Conservation (phyloP, 805 yeast species). For the Hanseniaspora lachancei region DNA sequence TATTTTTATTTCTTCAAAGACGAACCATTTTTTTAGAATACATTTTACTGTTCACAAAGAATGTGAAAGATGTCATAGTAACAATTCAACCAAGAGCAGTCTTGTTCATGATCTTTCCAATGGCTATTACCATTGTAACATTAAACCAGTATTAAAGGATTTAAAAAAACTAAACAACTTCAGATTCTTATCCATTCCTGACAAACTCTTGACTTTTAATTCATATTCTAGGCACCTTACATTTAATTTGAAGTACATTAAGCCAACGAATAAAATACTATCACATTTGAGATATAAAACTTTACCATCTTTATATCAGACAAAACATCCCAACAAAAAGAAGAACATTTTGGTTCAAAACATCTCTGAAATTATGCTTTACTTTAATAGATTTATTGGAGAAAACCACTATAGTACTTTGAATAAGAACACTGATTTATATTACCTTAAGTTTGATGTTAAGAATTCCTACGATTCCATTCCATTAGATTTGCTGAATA, state of each 20-base stretch:
- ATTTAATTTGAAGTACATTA: conserved; percentile 23
- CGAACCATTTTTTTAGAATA: conserved; percentile 30
- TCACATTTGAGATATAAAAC: conserved; percentile 25
- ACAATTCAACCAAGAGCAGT: neutral
- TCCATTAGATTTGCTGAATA: conserved; percentile 34
- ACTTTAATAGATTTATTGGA: conserved; percentile 30
- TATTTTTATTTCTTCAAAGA: conserved; percentile 31
- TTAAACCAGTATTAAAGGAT: conserved; percentile 48
- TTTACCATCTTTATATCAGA: neutral
- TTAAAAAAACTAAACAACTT: conserved; percentile 32
- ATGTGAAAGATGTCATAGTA: conserved; percentile 13
- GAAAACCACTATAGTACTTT: neutral
- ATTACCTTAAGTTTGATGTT: conserved; percentile 61
- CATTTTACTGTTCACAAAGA: neutral
- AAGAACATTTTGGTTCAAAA: conserved; percentile 26
- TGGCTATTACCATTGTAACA: conserved; percentile 28
- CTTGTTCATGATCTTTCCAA: conserved; percentile 16
- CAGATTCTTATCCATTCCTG: conserved; percentile 47
- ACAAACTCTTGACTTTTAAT: conserved; percentile 16
- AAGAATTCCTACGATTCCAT: conserved; percentile 64
- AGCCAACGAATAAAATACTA: conserved; percentile 33
- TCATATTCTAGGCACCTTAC: neutral
- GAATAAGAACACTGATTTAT: conserved; percentile 18
- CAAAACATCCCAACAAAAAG: conserved; percentile 14
- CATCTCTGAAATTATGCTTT: conserved; percentile 32